Conservation (phyloP, 2,329 filamentous ascomycete species). For the Bipolaris bicolor region DNA sequence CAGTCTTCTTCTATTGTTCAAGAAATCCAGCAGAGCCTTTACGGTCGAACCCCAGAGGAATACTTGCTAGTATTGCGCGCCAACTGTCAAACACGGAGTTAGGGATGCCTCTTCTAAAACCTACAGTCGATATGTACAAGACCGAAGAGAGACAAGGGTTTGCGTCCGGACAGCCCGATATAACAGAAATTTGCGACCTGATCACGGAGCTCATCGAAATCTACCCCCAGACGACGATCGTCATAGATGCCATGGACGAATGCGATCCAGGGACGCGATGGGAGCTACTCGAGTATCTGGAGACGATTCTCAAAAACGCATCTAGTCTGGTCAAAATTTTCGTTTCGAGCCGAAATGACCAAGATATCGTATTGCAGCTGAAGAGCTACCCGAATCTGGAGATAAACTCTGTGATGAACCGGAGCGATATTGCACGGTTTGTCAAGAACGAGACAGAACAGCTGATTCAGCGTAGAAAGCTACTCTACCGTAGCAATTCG, state of each 20-base stretch:
- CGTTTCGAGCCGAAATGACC: constrained; percentile 45
- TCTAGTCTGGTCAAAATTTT: constrained; percentile 43
- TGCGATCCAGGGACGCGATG: constrained; percentile 29
- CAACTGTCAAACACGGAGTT: not conserved
- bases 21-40: constrained; percentile 23
- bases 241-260: constrained; percentile 49
- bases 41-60: constrained; percentile 19
- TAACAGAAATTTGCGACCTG: not conserved
- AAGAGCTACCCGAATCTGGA: constrained; percentile 30
- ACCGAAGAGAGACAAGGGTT: not conserved
- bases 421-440: not conserved
- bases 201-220: constrained; percentile 21
- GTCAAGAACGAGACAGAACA: not conserved
- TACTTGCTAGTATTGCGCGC: constrained; percentile 25
- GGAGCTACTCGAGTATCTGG: constrained; percentile 32
- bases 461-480: not conserved
- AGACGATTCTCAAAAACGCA: constrained; percentile 32
- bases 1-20: constrained; percentile 30
- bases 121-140: not conserved
- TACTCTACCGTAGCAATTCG: not conserved
- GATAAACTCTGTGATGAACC: not conserved
- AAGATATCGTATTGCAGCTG: constrained; percentile 24
- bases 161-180: not conserved
- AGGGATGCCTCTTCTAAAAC: not conserved
- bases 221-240: constrained; percentile 32